Evolutionary conservation across 2,329 filamentous ascomycete species (phyloP).

Genomic region (Ophiocordyceps camponoti-floridani): DNA sequence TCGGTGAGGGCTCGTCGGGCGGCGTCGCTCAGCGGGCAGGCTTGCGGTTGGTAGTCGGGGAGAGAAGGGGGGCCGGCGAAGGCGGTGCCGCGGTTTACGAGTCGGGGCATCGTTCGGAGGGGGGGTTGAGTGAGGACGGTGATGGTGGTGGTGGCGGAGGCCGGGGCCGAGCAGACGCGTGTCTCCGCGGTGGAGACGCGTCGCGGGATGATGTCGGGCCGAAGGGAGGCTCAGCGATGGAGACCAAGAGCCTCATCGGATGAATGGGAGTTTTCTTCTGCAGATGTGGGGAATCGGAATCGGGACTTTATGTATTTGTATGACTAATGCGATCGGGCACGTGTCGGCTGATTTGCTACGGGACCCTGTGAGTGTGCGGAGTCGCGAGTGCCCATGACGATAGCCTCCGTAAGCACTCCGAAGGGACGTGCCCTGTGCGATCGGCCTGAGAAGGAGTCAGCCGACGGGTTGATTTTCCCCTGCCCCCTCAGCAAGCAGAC

Average conservation of each 20-base stretch:
- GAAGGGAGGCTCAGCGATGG: background rate
- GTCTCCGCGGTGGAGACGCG: background rate
- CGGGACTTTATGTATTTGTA: background rate
- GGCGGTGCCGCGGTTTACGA: constrained; percentile 10
- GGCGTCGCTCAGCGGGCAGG: constrained; percentile 22
- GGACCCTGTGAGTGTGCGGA: too few relatives aligned
- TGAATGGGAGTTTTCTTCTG: background rate
- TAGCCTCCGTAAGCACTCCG: too few relatives aligned
- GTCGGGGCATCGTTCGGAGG: constrained; percentile 9
- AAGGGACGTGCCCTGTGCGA: background rate
- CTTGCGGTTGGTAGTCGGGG: constrained; percentile 31
- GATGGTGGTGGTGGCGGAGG: too few relatives aligned
- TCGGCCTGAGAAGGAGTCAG: too few relatives aligned
- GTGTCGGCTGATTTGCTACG: too few relatives aligned
- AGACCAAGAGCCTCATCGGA: background rate
- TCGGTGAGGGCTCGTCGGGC: constrained; percentile 22
- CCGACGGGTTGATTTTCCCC: background rate
- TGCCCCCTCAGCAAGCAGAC: background rate
- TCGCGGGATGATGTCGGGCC: background rate
- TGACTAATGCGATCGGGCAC: too few relatives aligned
- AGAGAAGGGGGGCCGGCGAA: constrained; percentile 12
- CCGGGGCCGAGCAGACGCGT: background rate
- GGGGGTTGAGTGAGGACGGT: background rate
- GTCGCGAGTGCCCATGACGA: too few relatives aligned
- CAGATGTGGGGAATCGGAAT: background rate